Conservation (phyloP, 148 eudicot genomes). For the Vaccinium vitisidaea region DNA sequence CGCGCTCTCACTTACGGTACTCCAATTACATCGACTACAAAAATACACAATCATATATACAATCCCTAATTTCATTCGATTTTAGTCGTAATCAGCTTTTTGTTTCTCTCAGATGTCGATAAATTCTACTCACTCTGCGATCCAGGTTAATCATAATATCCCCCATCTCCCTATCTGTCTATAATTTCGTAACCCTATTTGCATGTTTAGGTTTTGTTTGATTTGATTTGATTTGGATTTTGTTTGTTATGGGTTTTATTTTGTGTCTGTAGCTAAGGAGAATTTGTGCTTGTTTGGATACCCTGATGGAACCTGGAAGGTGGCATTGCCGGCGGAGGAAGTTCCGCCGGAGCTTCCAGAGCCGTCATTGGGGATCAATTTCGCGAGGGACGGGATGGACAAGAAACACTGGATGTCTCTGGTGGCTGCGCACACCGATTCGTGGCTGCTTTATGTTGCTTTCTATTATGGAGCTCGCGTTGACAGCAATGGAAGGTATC, state of each 20-base stretch:
- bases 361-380: conserved; percentile 94
- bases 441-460: conserved; percentile 77
- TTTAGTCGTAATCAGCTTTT: not conserved
- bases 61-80: not conserved
- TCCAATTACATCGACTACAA: not conserved
- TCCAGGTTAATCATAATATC: conserved; percentile 57
- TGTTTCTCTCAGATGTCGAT: conserved; percentile 64
- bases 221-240: not conserved
- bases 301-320: conserved; percentile 78
- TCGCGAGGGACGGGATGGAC: conserved; percentile 88
- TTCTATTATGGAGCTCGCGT: conserved; percentile 47
- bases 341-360: conserved; percentile 97
- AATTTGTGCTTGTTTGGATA: conserved; percentile 83
- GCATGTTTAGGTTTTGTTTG: not conserved
- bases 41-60: not conserved
- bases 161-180: not conserved
- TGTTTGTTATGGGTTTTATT: not conserved
- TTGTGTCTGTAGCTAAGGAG: conserved; percentile 58
- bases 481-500: conserved; percentile 40
- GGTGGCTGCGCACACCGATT: conserved; percentile 82
- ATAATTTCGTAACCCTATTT: conserved; percentile 18
- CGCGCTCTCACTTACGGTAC: conserved; percentile 76
- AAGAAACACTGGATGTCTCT: conserved; percentile 78
- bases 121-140: conserved; percentile 86
- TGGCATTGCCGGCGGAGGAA: conserved; percentile 82